These are phyloP conservation scores for Musa troglodytarum DNA, from an alignment of 176 grass and related monocot genomes.

Conservation along the genomic window DNA sequence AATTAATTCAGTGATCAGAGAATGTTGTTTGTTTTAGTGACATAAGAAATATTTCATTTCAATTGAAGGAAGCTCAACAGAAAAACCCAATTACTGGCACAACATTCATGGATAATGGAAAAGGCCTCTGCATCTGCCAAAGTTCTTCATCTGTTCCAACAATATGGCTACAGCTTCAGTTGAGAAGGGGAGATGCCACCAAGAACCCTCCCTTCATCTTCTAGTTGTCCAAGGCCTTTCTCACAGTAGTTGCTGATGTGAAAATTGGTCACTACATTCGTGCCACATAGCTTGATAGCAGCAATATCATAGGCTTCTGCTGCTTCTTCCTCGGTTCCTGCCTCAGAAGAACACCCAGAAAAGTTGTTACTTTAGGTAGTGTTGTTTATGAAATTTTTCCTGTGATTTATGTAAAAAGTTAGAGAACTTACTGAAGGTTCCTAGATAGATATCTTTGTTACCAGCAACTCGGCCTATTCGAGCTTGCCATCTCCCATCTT, in stretches of 20 bases:
- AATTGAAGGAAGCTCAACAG: too few species aligned
- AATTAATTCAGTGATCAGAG: too few species aligned
- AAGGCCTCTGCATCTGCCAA: too few species aligned
- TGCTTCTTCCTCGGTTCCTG: constrained; percentile 91
- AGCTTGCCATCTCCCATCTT: constrained; percentile 90
- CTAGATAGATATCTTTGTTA: constrained; percentile 84
- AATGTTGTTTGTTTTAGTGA: too few species aligned
- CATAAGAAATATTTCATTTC: too few species aligned
- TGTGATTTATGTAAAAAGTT: not conserved
- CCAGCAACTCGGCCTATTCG: constrained; percentile 77
- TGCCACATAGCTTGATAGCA: constrained; percentile 70
- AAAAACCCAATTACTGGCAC: too few species aligned
- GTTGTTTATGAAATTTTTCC: not conserved
- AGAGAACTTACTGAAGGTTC: constrained; percentile 63
- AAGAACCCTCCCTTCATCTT: not conserved
- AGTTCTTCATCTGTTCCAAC: too few species aligned
- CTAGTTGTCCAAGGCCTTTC: constrained; percentile 14
- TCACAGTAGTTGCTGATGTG: constrained; percentile 79
- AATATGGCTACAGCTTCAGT: too few species aligned
- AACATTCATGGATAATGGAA: too few species aligned
- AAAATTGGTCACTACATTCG: constrained; percentile 88
- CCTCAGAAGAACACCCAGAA: not conserved
- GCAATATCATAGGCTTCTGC: constrained; percentile 88
- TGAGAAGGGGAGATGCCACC: too few species aligned
- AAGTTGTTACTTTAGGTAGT: not conserved